Base-by-base conservation (phyloP, 805 yeast genomes). In the Kurtzmaniella cleridarum region DNA sequence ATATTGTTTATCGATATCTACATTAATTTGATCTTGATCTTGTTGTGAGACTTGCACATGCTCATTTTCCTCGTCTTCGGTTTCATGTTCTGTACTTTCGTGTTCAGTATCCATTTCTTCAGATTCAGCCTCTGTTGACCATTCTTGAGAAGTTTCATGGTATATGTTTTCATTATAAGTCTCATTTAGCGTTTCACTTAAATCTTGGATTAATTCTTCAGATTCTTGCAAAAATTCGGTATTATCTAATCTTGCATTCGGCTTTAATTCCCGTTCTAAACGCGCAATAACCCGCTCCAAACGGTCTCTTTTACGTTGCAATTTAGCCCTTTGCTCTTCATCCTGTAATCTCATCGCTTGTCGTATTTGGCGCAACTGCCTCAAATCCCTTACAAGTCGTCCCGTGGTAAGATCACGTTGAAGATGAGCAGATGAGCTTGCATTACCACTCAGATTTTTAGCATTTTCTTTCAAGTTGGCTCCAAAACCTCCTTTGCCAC, bases 401-500 rank as follows among this genome's bases (percentile, higher is more conserved):
- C 41, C 44, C 1, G 44, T 41, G 11, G 31, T 34, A 30, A 30
- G 24, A 30, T 41, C 44, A 10, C 30, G n/a, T 28, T 27, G 30
- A 12, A 27, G 14, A 27, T 5, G 14, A 13, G 14, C 14, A 27
- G 30, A 27, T 13, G 14, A 11, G 4, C 5, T 12, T 5, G 11
- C 5, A 5, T 27, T 27, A 9, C 30, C 30, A 12, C 10, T 27
- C 14, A 13, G 14, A 11, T 9, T 5, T 5, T 13, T 13, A 27
- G 14, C 30, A 5, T 11, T 23, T 13, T 29, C 29, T 27, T 37
- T 12, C 15, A 41, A 18, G 20, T 41, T 41, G 23, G 38, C 39
- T 18, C 44, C 44, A 34, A 41, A 41, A 5, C 44, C 44, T 27
- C 44, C 44, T 27, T 41, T 41, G 15, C 44, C 44, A n/a, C 44